These are phyloP conservation scores for Phytophthora vignae DNA, from an alignment of 352 stramenopile species.

Conservation along the genomic window DNA sequence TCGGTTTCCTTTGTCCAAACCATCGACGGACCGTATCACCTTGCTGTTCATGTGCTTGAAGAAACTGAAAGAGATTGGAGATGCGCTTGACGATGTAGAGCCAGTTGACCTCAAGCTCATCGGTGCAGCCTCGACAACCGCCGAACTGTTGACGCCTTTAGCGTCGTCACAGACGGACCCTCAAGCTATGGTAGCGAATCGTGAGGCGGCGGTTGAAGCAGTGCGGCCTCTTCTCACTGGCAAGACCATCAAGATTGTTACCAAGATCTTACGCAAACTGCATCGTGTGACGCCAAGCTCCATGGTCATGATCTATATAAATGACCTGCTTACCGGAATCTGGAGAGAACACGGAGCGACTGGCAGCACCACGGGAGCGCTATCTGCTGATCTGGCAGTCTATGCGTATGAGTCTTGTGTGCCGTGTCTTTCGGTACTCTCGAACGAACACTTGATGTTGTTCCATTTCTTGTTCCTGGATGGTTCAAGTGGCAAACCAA, in stretches of 20 bases:
- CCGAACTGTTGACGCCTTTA: slow-evolving; percentile 51
- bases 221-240: slow-evolving; percentile 58
- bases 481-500: slow-evolving; percentile 22
- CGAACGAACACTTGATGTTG: slow-evolving; percentile 69
- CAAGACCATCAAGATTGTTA: slow-evolving; percentile 76
- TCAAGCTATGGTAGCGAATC: slow-evolving; percentile 20
- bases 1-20: slow-evolving; percentile 63
- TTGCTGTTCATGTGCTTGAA: slow-evolving; percentile 86
- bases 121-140: slow-evolving; percentile 42
- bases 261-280: slow-evolving; percentile 78
- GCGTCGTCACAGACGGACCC: slow-evolving; percentile 18
- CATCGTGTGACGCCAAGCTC: slow-evolving; percentile 64
- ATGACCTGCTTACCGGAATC: slow-evolving; percentile 50
- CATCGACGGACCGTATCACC: slow-evolving; percentile 60
- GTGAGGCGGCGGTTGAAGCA: slow-evolving; percentile 50
- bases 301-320: slow-evolving; percentile 78
- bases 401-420: slow-evolving; percentile 79
- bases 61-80: slow-evolving; percentile 64
- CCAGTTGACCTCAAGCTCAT: slow-evolving; percentile 68
- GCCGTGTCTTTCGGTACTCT: slow-evolving; percentile 71
- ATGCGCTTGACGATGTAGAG: slow-evolving; percentile 20
- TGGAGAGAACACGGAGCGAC: slow-evolving; percentile 49
- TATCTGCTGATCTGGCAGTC: slow-evolving; percentile 53
- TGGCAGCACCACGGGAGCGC: slow-evolving; percentile 7
- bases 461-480: slow-evolving; percentile 64